Evolutionary conservation across 2,329 filamentous ascomycete genomes (phyloP), one percentile per base, ranked within the genome.

Genomic region (Penicillium brasilianum): DNA sequence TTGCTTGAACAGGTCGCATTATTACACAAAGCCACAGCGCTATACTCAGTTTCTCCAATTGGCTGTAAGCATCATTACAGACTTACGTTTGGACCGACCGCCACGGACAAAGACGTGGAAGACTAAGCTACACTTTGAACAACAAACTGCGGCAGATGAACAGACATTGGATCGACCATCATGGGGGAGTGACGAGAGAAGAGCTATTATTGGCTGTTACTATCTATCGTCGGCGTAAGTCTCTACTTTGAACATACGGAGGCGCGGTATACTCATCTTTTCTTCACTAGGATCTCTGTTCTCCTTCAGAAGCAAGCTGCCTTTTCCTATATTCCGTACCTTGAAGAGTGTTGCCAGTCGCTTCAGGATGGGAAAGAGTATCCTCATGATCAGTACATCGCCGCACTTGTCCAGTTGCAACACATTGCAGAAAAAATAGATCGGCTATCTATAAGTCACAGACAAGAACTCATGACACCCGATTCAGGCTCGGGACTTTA

Each of bases 131-230:
- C 22, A 37, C 10, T 63, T 63, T 37, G 25, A 18, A 13, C n/a
- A 70, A 65, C 51, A 70, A 16, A 14, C 54, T 37, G 48, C 54
- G 68, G 41, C 66, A 4, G 30, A 62, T 34, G 54, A 59, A 13
- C 18, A 34, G 13, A 54, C 32, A 3, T 20, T 50, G 34, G 22
- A 39, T 28, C 60, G 57, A 59, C 54, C 52, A 30, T 61, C 65
- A 14, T 75, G 72, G 71, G 72, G 75, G 3, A 58, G 65, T n/a
- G 80, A 81, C 25, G 79, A 80, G 56, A 76, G 80, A 55, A 74
- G 80, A 50, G 79, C 80, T 2, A 72, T 80, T 13, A 75, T 77
- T 3, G 81, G 79, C 4, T 76, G 78, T 30, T 82, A 78, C 61
- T 80, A 79, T 61, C 66, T 82, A 13, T 76, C 77, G 11, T 79